These are phyloP conservation scores for Metschnikowia anglica DNA, from an alignment of 805 yeast genomes.

Conservation along the genomic window DNA sequence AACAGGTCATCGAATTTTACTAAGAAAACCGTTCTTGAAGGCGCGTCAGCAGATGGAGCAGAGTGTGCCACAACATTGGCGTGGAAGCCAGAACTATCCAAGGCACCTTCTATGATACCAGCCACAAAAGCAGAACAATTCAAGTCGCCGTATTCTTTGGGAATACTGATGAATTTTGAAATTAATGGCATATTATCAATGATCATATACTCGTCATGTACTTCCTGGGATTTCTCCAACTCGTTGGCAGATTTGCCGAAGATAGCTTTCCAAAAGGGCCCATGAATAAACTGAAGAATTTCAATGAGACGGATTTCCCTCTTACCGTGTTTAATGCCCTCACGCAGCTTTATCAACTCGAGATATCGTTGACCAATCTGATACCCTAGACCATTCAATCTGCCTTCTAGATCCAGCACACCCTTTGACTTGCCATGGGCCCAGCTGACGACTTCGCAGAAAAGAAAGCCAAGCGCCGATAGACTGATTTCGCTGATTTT, in stretches of 20 bases:
- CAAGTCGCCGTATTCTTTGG: slow-evolving; percentile 72
- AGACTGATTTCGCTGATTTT: slow-evolving; percentile 65
- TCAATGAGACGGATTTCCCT: slow-evolving; percentile 68
- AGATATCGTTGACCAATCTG: slow-evolving; percentile 70
- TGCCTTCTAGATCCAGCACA: slow-evolving; percentile 55
- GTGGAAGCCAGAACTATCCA: slow-evolving; percentile 69
- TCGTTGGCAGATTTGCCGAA: slow-evolving; percentile 77
- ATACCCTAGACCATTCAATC: slow-evolving; percentile 73
- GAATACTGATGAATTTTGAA: slow-evolving; percentile 71
- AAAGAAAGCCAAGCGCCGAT: slow-evolving; percentile 65
- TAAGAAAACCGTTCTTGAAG: slow-evolving; percentile 71
- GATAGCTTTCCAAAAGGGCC: slow-evolving; percentile 67
- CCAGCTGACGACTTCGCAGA: slow-evolving; percentile 68
- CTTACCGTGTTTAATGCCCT: slow-evolving; percentile 58
- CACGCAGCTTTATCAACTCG: slow-evolving; percentile 68
- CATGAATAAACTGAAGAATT: slow-evolving; percentile 67
- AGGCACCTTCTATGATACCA: slow-evolving; percentile 79
- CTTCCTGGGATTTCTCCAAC: slow-evolving; percentile 69
- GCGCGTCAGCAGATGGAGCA: slow-evolving; percentile 57
- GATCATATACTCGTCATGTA: slow-evolving; percentile 72
- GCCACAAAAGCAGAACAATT: slow-evolving; percentile 84
- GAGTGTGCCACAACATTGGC: slow-evolving; percentile 83
- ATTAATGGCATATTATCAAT: slow-evolving; percentile 72
- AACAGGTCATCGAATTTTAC: slow-evolving; percentile 65
- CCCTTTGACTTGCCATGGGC: slow-evolving; percentile 61